Base-by-base conservation (phyloP, 2,329 filamentous ascomycete species). In the Ambrosiella xylebori region DNA sequence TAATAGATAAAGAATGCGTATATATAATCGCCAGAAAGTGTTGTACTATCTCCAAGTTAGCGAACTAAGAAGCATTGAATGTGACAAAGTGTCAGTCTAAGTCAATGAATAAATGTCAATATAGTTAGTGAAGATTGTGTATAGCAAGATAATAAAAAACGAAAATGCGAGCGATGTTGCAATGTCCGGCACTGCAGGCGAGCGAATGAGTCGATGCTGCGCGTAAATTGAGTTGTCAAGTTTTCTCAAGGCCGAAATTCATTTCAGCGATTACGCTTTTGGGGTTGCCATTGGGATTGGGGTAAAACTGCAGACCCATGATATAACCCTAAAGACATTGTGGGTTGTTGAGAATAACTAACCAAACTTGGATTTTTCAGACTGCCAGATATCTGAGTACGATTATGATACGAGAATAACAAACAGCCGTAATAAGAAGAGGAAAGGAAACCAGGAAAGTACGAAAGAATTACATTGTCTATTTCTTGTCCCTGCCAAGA, bases 111-210 rank as follows among this genome's bases (percentile, higher is more conserved):
- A 58, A 47, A 15, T 37, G 13, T 37, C 13, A 11, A 52, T 41
- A 57, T 51, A 53, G 7, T 40, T 38, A 51, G 53, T n/a, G 38
- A 53, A 50, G 52, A 52, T 37, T 37, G 6, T 41, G 6, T 7
- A 58, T 39, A 41, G 8, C 27, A 36, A 13, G 19, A 53, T n/a
- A 41, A 38, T 41, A 7, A 56, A 45, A 56, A 51, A 45, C 53
- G 50, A 58, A 55, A 49, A 53, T 51, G 27, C 39, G 54, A 44
- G 19, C 44, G 6, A 47, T 47, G n/a, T 17, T 47, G 9, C 44
- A 47, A 55, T 50, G 56, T 49, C 56, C 19, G 41, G 49, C 40
- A 50, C 37, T 53, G 17, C 27, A 50, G 19, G 37, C 50, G 45
- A 52, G 51, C 37, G 38, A 19, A 51, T 51, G n/a, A 19, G 17